Evolutionary conservation across 2,329 filamentous ascomycete genomes (phyloP), one percentile per base, ranked within the genome.

Genomic region (Didymella glomerata): DNA sequence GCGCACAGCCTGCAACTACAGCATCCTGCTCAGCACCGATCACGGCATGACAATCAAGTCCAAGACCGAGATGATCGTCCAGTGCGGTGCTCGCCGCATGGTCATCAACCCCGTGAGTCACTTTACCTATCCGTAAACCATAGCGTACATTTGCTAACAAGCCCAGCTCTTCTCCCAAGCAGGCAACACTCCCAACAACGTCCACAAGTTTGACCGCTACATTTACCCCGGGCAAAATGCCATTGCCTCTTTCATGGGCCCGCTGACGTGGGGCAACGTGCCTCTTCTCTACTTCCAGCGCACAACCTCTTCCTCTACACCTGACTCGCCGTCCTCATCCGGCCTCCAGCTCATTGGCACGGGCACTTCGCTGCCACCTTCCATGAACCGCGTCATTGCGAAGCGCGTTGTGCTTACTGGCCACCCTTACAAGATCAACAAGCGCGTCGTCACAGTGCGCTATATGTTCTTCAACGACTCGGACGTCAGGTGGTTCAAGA

Each of bases 401-500:
- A 99, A 99, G 81, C 90, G 95, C 51, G 88, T 96, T 68, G 91
- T 98, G 65, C 84, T 99, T 57, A 97, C 95, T 0, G 96, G 95
- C 16, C 94, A 99, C 75, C 95, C 96, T 0, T 97, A 92, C 85
- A 97, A 99, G 82, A 99, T 99, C 77, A 92, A 99, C 86, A 97
- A 97, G 85, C 93, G 90, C 79, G 84, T 99, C 24, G 95, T 99
- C 60, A 99, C 96, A 0, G 89, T 99, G 46, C 90, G 95, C 28
- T 99, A 99, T 85, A 99, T 99, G 96, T 99, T 99, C 85, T 99
- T 99, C 87, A 96, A 94, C 82, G 84, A 90, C 48, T 92, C 94
- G 71, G 96, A 99, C 66, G 92, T 99, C 30, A 88, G 91, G 67
- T 99, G 95, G 93, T 99, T 98, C 86, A 96, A 97, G 82, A 94